phyloP scores from a whole-genome alignment of 2,329 filamentous ascomycete species.

The Colletotrichum sp. region DNA sequence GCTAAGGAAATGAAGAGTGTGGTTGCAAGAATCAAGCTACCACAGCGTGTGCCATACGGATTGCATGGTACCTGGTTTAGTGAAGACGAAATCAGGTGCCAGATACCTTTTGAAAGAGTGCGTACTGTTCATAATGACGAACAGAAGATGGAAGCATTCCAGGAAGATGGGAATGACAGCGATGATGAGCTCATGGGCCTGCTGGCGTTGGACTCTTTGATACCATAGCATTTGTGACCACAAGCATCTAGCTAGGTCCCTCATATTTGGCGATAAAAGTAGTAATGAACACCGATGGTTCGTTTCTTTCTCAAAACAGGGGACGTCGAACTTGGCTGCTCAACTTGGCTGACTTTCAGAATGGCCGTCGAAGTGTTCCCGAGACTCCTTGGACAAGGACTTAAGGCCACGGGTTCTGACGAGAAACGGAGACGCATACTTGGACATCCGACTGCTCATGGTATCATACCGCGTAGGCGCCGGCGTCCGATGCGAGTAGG shows the following conservation, averaged over 20 bases:
- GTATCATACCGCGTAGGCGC: neutral
- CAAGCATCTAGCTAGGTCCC: neutral
- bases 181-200: neutral
- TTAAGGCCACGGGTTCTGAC: neutral
- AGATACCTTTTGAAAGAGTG: conserved; percentile 37
- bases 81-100: conserved; percentile 53
- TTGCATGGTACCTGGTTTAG: conserved; percentile 69
- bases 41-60: conserved; percentile 73
- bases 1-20: conserved; percentile 66
- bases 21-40: conserved; percentile 62
- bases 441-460: neutral
- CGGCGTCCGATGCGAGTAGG: neutral
- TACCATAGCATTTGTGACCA: neutral
- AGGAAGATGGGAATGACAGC: neutral
- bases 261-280: neutral
- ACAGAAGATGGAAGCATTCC: neutral
- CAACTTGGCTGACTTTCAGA: neutral
- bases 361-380: neutral
- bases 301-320: neutral
- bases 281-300: neutral
- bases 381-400: neutral
- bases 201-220: neutral
- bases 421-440: neutral
- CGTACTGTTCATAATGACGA: neutral
- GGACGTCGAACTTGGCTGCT: neutral